Base-by-base conservation (phyloP, 345 rosid genomes). In the Excoecaria agallocha region DNA sequence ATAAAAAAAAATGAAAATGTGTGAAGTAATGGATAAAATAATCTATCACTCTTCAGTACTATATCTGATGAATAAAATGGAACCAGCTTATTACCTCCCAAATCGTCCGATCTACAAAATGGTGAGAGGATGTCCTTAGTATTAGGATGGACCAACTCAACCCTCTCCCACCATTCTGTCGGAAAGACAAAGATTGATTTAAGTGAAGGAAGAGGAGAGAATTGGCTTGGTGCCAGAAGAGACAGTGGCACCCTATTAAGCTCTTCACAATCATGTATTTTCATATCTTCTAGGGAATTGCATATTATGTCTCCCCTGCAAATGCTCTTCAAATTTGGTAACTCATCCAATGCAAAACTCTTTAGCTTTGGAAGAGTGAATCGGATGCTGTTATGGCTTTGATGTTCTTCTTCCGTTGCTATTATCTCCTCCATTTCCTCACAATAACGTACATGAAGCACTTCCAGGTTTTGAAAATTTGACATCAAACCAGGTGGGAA, bases 131-230 rank as follows among this genome's bases (percentile, higher is more conserved):
- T 3, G 7, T 15, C 4, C 57, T 52, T 16, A 17, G 57, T 2
- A 6, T 17, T 52, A 52, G n/a, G n/a, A 76, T 55, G 67, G 10
- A 65, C 74, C 79, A 67, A 81, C 66, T 81, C 71, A 54, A 71
- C 13, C 3, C 55, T 66, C 25, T 67, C 74, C 84, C 72, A 61
- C 57, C 79, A 25, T 7, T 63, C 46, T 45, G n/a, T 5, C 9
- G 61, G 19, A 12, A 9, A 8, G 11, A 3, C 16, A 1, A 1
- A 0, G 60, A 79, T 64, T 30, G 0, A 11, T 9, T 20, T 24
- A 20, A 74, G 78, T 20, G 0, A 45, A 8, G 45, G 56, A 16
- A 43, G 65, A 62, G 79, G 51, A 55, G 55, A 50, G 12, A 50
- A 16, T 50, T 52, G 19, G 57, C 17, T 20, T 20, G 17, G 2